Evolutionary conservation across 2,329 filamentous ascomycete genomes (phyloP), one percentile per base, ranked within the genome.

Genomic region (Cercospora janseana): DNA sequence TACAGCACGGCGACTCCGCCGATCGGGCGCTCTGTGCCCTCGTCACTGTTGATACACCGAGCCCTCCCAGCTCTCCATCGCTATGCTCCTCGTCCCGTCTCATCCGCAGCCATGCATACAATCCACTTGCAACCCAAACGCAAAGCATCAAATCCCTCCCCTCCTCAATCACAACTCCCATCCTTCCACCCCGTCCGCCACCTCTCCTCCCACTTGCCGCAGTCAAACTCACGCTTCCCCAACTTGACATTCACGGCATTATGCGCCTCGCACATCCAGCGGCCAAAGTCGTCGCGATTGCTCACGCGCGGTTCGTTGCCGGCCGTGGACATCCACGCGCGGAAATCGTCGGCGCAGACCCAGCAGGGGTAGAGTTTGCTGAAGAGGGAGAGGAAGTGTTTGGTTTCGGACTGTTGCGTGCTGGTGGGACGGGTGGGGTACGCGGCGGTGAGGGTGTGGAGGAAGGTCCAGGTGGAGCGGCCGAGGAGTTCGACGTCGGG

Each of bases 331-430:
- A 97, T 85, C 79, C 92, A 97, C 0, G 68, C 69, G 68, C 86
- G 86, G 69, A 98, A 96, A 66, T 97, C 92, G 54, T 92, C 86
- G 26, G 91, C 93, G 70, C 93, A 98, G 3, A 87, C 81, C 89
- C 91, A 95, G 75, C 93, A 98, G 3, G 93, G 93, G 66, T 98
- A 98, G 15, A 97, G 72, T 60, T 86, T 86, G 20, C 87, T 84
- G 68, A 98, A 95, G 2, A 90, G 76, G 18, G 75, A 73, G 61
- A 98, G 78, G 72, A 98, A 97, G 44, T 81, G 78, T 49, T 77
- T 76, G 60, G 94, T 85, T 61, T 96, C 86, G 23, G 74, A 73
- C 67, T 96, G 89, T 61, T 95, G 81, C 7, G 75, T 69, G 1
- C 75, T 69, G 0, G 84, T 81, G 0, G 93, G 89, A 6, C 67